Conservation (phyloP, 2,329 filamentous ascomycete species). For the Alternaria longipes region DNA sequence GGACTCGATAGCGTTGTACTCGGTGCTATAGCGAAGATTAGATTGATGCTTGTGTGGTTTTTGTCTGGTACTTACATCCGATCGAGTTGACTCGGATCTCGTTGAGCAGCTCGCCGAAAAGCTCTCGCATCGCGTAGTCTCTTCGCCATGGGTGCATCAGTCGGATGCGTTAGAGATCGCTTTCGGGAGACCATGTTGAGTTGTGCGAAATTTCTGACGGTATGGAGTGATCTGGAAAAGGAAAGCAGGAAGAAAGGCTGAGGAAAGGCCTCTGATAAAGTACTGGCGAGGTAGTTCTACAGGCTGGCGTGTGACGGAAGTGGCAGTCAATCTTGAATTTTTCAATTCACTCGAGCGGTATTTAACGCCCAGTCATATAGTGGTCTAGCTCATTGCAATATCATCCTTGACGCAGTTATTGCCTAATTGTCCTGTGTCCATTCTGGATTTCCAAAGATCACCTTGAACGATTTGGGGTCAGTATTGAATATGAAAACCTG, state of each 20-base stretch:
- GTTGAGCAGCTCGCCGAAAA: no score
- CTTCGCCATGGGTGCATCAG: no score
- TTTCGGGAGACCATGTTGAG: neutral
- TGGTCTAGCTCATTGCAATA: no score
- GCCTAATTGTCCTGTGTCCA: no score
- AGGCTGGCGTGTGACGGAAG: no score
- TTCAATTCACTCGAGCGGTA: no score
- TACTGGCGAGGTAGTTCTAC: no score
- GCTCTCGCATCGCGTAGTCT: neutral
- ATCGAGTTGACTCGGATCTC: neutral
- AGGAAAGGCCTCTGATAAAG: no score
- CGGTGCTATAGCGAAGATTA: neutral
- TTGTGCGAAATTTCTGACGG: fast-evolving
- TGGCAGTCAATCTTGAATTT: no score
- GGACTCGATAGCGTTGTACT: neutral
- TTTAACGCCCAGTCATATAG: fast-evolving
- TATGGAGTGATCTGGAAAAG: no score
- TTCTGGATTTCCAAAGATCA: fast-evolving
- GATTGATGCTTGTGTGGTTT: neutral
- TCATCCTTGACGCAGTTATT: fast-evolving
- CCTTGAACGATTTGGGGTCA: fast-evolving
- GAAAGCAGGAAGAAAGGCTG: no score
- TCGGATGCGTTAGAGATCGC: fast-evolving
- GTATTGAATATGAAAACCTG: no score
- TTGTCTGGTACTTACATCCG: neutral